These are phyloP conservation scores for Macrotyloma uniflorum DNA, from an alignment of 306 rosid genomes.

Conservation along the genomic window DNA sequence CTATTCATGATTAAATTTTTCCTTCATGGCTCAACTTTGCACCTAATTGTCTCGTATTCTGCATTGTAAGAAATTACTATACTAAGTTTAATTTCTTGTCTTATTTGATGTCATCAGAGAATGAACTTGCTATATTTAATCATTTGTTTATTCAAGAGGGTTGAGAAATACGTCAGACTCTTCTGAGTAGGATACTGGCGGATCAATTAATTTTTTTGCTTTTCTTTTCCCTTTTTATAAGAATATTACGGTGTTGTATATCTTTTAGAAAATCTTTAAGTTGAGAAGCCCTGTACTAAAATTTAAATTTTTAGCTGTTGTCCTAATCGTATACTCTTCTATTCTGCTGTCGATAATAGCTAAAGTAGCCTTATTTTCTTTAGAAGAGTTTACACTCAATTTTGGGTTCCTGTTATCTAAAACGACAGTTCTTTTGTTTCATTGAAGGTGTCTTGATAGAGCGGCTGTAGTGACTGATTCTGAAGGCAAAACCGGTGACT, in stretches of 20 bases:
- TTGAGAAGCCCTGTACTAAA: slow-evolving; percentile 13
- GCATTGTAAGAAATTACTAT: background rate
- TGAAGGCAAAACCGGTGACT: slow-evolving; percentile 60
- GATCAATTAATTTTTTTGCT: slow-evolving; percentile 13
- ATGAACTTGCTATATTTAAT: slow-evolving; percentile 12
- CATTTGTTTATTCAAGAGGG: background rate
- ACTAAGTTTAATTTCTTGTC: slow-evolving; percentile 9
- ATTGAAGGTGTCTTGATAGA: slow-evolving; percentile 86
- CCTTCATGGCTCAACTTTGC: background rate
- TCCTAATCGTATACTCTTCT: background rate
- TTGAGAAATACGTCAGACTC: slow-evolving; percentile 4
- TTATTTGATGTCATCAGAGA: slow-evolving; percentile 2
- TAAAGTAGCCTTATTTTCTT: background rate
- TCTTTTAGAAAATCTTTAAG: background rate
- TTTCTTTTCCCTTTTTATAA: slow-evolving; percentile 3
- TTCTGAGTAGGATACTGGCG: background rate
- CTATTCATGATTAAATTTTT: background rate
- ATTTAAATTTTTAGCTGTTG: background rate
- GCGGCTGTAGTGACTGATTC: slow-evolving; percentile 76
- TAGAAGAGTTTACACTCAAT: slow-evolving; percentile 2
- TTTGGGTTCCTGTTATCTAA: slow-evolving; percentile 15
- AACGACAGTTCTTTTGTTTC: background rate
- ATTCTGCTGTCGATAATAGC: slow-evolving; percentile 1
- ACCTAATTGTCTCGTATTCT: background rate
- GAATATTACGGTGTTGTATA: background rate